phyloP scores from a whole-genome alignment of 1,139 yeast species.

The Yarrowia galli region DNA sequence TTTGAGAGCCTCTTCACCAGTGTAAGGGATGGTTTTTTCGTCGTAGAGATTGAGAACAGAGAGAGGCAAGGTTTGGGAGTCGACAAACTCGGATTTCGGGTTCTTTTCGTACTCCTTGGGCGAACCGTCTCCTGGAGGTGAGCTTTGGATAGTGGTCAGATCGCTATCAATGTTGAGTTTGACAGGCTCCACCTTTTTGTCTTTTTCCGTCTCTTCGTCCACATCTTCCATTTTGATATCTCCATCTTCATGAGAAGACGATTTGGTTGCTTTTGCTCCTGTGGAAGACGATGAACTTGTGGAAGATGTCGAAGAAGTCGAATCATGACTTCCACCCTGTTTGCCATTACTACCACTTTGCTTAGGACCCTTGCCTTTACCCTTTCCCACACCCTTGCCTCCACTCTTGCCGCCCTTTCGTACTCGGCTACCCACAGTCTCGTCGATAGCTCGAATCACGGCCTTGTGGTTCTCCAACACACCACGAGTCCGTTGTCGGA shows the following conservation, averaged over 20 bases:
- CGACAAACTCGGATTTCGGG: constrained; percentile 80
- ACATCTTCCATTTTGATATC: constrained; percentile 15
- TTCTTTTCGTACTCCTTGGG: constrained; percentile 67
- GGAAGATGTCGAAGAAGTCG: background rate
- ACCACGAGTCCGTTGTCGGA: constrained; percentile 21
- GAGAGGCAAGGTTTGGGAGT: constrained; percentile 72
- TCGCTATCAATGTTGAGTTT: constrained; percentile 28
- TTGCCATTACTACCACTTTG: background rate
- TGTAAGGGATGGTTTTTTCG: constrained; percentile 56
- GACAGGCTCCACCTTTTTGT: constrained; percentile 10
- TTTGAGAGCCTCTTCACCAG: constrained; percentile 75
- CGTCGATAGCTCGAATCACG: constrained; percentile 25
- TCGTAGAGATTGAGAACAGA: constrained; percentile 76
- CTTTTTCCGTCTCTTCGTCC: background rate
- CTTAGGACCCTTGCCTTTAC: constrained; percentile 29
- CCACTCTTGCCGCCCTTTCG: constrained; percentile 24
- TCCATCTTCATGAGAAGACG: background rate
- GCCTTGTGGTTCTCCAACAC: constrained; percentile 36
- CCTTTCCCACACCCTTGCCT: constrained; percentile 27
- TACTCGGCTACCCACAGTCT: constrained; percentile 15
- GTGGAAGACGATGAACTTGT: background rate
- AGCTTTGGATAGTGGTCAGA: constrained; percentile 38
- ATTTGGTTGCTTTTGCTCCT: background rate
- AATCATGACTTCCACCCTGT: no score
- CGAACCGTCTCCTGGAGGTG: constrained; percentile 38